phyloP scores from a whole-genome alignment of 352 stramenopile species.

The Phytophthora brassicae region DNA sequence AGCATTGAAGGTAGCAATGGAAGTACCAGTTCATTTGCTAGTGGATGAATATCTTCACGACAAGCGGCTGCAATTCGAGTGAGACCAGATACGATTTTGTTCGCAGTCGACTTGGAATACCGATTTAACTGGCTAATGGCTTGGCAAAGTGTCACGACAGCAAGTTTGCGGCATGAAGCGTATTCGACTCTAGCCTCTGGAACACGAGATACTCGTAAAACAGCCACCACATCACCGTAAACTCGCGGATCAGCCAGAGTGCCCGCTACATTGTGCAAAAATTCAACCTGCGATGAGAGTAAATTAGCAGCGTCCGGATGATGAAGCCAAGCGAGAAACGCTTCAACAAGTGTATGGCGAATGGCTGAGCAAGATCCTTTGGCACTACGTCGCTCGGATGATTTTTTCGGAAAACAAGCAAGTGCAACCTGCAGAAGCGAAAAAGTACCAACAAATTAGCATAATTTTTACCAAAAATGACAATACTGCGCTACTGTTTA shows the following conservation, averaged over 20 bases:
- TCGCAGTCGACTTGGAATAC: conserved; percentile 74
- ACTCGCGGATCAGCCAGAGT: conserved; percentile 73
- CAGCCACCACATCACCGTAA: conserved; percentile 62
- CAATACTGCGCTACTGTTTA: no score
- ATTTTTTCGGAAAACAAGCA: conserved; percentile 27
- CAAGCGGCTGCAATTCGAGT: conserved; percentile 51
- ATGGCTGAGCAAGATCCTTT: conserved; percentile 60
- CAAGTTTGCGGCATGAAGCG: conserved; percentile 28
- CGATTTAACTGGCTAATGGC: conserved; percentile 63
- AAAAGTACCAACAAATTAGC: background rate
- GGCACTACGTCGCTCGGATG: conserved; percentile 42
- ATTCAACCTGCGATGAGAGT: conserved; percentile 37
- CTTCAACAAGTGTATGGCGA: conserved; percentile 62
- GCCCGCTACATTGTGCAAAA: conserved; percentile 55
- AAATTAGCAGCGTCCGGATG: conserved; percentile 39
- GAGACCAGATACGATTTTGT: conserved; percentile 56
- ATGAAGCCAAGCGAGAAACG: conserved; percentile 70
- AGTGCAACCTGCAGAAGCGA: conserved; percentile 22
- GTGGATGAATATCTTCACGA: conserved; percentile 35
- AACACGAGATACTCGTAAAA: conserved; percentile 27
- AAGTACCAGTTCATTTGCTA: conserved; percentile 50
- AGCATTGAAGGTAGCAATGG: conserved; percentile 48
- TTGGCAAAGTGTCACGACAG: conserved; percentile 40
- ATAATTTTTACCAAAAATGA: background rate
- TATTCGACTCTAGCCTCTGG: conserved; percentile 38